These are phyloP conservation scores for Pyricularia grisea DNA, from an alignment of 2,329 filamentous ascomycete species.

Conservation along the genomic window DNA sequence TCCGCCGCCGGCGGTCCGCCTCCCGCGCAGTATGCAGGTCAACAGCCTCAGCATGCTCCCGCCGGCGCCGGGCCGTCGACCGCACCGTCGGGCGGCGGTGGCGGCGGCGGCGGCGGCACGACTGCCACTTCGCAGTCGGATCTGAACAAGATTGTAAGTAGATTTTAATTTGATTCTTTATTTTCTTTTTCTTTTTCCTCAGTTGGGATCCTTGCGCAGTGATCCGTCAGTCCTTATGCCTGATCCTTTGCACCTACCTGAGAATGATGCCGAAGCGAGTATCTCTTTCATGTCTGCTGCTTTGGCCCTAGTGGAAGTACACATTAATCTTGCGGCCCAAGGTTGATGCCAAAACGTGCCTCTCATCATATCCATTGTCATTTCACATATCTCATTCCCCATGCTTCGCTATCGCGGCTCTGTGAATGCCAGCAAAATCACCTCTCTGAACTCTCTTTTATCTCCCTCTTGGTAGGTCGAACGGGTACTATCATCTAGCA, in stretches of 20 bases:
- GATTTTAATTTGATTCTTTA: constrained; percentile 12
- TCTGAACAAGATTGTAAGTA: constrained; percentile 86
- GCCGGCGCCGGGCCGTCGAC: not conserved
- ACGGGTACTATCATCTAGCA: not conserved
- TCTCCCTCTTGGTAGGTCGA: not conserved
- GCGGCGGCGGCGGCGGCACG: not conserved
- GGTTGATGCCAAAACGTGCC: not conserved
- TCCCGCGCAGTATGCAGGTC: constrained; percentile 1
- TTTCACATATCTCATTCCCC: not conserved
- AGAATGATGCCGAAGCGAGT: not conserved
- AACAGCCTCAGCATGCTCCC: not conserved
- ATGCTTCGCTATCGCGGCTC: not conserved
- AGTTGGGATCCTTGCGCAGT: not conserved
- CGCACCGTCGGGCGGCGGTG: not conserved
- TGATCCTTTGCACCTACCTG: not conserved
- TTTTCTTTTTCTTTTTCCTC: not conserved
- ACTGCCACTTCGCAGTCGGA: constrained; percentile 53
- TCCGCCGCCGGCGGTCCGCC: not conserved
- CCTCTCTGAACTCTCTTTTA: not conserved
- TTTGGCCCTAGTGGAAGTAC: not conserved
- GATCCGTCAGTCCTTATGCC: not conserved
- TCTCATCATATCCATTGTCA: not conserved
- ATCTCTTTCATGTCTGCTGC: not conserved
- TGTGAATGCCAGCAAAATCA: not conserved
- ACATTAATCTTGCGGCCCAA: not conserved